Base-by-base conservation (phyloP, 352 stramenopile genomes). In the Globisporangium barbulae region DNA sequence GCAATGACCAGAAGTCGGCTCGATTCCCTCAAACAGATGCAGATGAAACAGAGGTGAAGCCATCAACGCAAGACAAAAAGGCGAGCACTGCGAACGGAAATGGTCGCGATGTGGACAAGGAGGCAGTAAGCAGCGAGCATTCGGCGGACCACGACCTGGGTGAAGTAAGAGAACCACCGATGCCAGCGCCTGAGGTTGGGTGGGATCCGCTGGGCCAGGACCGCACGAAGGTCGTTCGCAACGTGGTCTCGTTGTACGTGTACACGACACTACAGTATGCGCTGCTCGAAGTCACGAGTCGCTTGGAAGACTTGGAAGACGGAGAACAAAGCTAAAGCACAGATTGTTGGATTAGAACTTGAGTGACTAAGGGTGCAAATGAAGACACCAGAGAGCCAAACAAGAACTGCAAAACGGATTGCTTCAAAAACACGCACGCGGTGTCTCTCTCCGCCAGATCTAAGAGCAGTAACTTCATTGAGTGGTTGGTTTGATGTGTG, bases 221-320 rank as follows among this genome's bases (percentile, higher is more conserved):
- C 30, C 63, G 53, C 54, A 28, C 35, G n/a, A 57, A 63, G 50
- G 42, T 70, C 31, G 59, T 73, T 3, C 63, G 44, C 37, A 73
- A 70, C 42, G 67, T 70, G 4, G 59, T 52, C 8, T 70, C 67
- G 6, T 52, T 73, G 2, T 70, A 70, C 37, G 67, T 70, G 22
- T 67, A 62, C 53, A 56, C 42, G 19, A 64, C 59, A 9, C 42
- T 73, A 13, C 63, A 73, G 45, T 73, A 70, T 45, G 63, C 57
- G 8, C 33, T 73, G 9, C 53, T 71, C 3, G 64, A 68, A 49
- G 53, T 44, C 15, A 41, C 25, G 28, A 60, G 50, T 21, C 53
- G 45, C 6, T 15, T 55, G 1, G 49, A 41, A 33, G 28, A 55
- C 33, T n/a, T n/a, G n/a, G n/a, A n/a, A n/a, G n/a, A n/a, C n/a